phyloP scores from a whole-genome alignment of 176 grass and related monocot genomes.

The Echinochloa phyllopogon region DNA sequence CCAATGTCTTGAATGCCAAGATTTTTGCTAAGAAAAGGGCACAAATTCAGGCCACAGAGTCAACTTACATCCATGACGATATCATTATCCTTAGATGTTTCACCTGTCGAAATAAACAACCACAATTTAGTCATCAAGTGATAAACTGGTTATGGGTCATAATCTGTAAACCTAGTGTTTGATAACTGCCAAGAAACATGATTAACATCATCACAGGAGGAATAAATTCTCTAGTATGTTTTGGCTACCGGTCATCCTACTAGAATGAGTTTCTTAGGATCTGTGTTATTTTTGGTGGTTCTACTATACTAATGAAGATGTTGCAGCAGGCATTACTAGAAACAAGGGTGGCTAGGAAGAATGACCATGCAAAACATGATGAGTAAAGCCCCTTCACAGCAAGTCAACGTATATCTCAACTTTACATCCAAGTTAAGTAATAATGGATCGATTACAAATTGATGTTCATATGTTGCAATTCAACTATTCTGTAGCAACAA shows the following conservation, averaged over 20 bases:
- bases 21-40: neutral
- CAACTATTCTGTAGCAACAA: neutral
- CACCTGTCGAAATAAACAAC: slow-evolving; percentile 50
- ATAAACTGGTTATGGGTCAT: neutral
- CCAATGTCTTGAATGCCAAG: neutral
- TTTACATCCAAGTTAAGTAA: neutral
- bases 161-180: neutral
- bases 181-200: neutral
- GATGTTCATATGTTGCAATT: neutral
- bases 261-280: neutral
- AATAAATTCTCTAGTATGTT: neutral
- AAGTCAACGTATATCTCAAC: slow-evolving; percentile 1
- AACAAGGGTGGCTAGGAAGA: neutral
- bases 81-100: slow-evolving; percentile 42
- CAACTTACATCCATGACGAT: slow-evolving; percentile 42
- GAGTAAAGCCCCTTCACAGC: neutral
- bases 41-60: neutral
- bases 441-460: neutral
- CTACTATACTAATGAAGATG: slow-evolving; percentile 8
- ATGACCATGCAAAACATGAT: slow-evolving; percentile 9
- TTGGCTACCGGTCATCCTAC: slow-evolving; percentile 17
- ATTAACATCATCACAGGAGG: neutral
- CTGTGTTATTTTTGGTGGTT: neutral
- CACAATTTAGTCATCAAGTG: neutral
- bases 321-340: neutral